Evolutionary conservation across 2,329 filamentous ascomycete genomes (phyloP), one percentile per base, ranked within the genome.

Genomic region (Penicillium sp.): DNA sequence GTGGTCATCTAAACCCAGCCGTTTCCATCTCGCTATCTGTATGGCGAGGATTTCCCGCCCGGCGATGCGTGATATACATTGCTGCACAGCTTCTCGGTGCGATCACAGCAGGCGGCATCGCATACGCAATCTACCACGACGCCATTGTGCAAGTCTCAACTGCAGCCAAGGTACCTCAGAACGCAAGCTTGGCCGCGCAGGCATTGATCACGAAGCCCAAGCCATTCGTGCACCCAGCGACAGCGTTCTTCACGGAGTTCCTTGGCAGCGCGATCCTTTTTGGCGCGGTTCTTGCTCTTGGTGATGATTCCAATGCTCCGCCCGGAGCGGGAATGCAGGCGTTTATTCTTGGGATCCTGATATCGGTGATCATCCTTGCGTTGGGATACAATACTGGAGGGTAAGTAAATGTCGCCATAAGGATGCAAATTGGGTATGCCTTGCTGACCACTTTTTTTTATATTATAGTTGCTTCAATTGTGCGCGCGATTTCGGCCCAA

Each of bases 1-100:
- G 78, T 53, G 76, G 73, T 0, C 78, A 80, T 50, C 67, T 81
- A n/a, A 80, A 79, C 45, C 78, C 78, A 0, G 75, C 72, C 0
- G 70, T 80, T 7, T 76, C 76, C 0, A 67, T 79, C 16, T 42
- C 64, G 1, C 56, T 73, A 3, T 63, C 61, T 13, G 55, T 69
- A 3, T 74, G 66, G 43, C 69, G 71, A 3, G 72, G 71, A 10
- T 74, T 74, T 36, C 72, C 70, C 0, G 66, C 60, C 7, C 58
- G 61, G 0, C 58, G 63, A 16, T 64, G 62, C 3, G 39, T 60
- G 1, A 51, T 62, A 0, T 74, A 74, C 47, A 60, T 71, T n/a
- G 40, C 64, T 2, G 69, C 70, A 0, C 72, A 76, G 51, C 54
- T 74, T 7, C 56, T 74, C 1, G 72, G 70, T 3, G 67, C 68